Evolutionary conservation across 1,284 basidiomycete genomes (phyloP).

Genomic region (Trichosporon inkin): DNA sequence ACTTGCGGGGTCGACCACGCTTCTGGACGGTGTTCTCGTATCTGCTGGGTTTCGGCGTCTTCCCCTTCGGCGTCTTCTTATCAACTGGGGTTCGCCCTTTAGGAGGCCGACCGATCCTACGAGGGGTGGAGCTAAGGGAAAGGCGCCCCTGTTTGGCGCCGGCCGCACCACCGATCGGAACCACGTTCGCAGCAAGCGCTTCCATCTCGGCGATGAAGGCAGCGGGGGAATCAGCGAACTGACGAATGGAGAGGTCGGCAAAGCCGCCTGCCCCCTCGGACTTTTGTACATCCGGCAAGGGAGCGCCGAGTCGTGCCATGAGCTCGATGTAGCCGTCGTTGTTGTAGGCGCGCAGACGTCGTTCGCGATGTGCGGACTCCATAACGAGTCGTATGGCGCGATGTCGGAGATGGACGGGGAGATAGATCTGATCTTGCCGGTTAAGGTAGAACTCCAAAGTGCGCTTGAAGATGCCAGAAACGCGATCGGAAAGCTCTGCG

Average conservation of each 20-base stretch:
- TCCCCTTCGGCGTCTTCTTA: background rate
- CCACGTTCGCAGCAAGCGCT: background rate
- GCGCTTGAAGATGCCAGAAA: slow-evolving; percentile 31
- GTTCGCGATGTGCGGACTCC: slow-evolving; percentile 36
- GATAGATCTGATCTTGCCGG: slow-evolving; percentile 27
- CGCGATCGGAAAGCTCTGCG: slow-evolving; percentile 22
- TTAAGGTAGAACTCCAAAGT: slow-evolving; percentile 35
- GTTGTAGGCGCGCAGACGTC: slow-evolving; percentile 34
- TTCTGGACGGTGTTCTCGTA: slow-evolving; percentile 33
- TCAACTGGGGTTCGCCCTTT: background rate
- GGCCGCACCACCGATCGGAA: slow-evolving; percentile 9
- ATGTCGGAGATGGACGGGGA: slow-evolving; percentile 33
- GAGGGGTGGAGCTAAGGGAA: background rate
- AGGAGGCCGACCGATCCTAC: background rate
- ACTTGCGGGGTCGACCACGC: slow-evolving; percentile 43
- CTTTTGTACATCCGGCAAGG: slow-evolving; percentile 19
- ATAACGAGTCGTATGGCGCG: slow-evolving; percentile 29
- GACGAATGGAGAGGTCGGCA: slow-evolving; percentile 23
- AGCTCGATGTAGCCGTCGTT: slow-evolving; percentile 27
- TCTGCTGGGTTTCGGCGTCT: slow-evolving; percentile 13
- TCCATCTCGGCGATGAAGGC: slow-evolving; percentile 11
- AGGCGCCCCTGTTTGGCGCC: background rate
- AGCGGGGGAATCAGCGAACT: slow-evolving; percentile 9
- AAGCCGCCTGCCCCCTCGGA: slow-evolving; percentile 27
- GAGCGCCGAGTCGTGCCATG: slow-evolving; percentile 26